Evolutionary conservation across 345 rosid species (phyloP).

Genomic region (Pelargonium nanum): DNA sequence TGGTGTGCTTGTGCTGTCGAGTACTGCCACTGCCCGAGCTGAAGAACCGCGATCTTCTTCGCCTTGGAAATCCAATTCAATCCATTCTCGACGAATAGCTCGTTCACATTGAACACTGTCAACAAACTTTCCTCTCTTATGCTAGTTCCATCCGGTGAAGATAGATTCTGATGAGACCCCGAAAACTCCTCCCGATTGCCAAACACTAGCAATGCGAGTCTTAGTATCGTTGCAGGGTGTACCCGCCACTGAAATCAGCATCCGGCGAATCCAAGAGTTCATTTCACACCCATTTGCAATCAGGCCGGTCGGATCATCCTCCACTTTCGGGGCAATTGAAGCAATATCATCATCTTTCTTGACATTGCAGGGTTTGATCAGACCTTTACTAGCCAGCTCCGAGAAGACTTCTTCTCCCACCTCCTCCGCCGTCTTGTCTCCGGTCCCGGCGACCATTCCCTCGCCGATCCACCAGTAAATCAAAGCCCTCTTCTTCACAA

Average conservation of each 20-base stretch:
- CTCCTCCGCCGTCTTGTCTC: constrained; percentile 8
- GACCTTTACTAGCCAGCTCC: background rate
- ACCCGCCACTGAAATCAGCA: constrained; percentile 4
- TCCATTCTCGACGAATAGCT: constrained; percentile 17
- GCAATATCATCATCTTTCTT: background rate
- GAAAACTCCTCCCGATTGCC: background rate
- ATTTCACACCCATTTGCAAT: constrained; percentile 8
- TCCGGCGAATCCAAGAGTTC: constrained; percentile 5
- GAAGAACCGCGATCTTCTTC: constrained; percentile 15
- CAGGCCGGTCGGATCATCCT: background rate
- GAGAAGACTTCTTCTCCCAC: constrained; percentile 1
- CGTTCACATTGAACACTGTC: constrained; percentile 22
- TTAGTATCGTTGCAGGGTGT: background rate
- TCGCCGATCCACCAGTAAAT: constrained; percentile 35
- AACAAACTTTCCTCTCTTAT: background rate
- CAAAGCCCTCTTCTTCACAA: constrained; percentile 12
- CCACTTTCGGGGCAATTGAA: too few species aligned
- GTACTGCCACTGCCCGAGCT: constrained; percentile 32
- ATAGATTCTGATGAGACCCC: background rate
- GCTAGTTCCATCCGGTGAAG: background rate
- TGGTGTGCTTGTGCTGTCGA: constrained; percentile 8
- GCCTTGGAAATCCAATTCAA: constrained; percentile 16
- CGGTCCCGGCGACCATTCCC: constrained; percentile 11
- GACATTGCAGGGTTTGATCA: background rate
- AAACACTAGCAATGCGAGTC: constrained; percentile 1